Base-by-base conservation (phyloP, 2,329 filamentous ascomycete species). In the Diaporthe humulicola region DNA sequence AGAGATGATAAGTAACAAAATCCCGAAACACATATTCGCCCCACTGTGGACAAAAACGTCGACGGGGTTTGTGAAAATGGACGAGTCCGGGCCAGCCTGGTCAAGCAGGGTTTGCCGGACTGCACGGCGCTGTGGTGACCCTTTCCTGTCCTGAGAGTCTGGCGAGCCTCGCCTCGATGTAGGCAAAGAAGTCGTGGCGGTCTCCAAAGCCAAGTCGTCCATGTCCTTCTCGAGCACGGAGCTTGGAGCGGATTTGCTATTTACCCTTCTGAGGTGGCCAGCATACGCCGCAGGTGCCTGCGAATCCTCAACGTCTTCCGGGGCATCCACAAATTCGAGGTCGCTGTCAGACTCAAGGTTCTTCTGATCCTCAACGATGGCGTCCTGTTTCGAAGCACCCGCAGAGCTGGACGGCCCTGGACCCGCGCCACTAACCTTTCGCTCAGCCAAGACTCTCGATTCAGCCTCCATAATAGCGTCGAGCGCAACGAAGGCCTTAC, bases 41-140 rank as follows among this genome's bases (percentile, higher is more conserved):
- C 95, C 96, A 0, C 95, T 96, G 82, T 98, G 95, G 50, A 98
- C 92, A 81, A 98, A 99, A 30, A 93, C 85, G 82, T 98, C 96
- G 25, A 96, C 90, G 0, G 94, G 92, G 75, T 96, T 92, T 50
- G 90, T 91, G 78, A 96, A 93, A 2, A 92, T 85, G 7, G 91
- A 88, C 1, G 91, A 89, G 75, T 93, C 91, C 9, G 89, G 85
- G 42, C 90, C 89, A 12, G 38, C 56, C 33, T 76, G 72, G 15
- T 70, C 74, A 38, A 56, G 3, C 74, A 88, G 78, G 77, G 85
- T 76, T 79, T 81, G 48, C 79, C 80, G 66, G 77, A 79, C 12
- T 78, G 74, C 76, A 80, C 56, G 77, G 77, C 22, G 77, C 76
- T 56, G 77, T 76, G 69, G 71, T 25, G 72, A 64, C 9, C 54